Base-by-base conservation (phyloP, 1,139 yeast species). In the Candida pseudocylindracea region DNA sequence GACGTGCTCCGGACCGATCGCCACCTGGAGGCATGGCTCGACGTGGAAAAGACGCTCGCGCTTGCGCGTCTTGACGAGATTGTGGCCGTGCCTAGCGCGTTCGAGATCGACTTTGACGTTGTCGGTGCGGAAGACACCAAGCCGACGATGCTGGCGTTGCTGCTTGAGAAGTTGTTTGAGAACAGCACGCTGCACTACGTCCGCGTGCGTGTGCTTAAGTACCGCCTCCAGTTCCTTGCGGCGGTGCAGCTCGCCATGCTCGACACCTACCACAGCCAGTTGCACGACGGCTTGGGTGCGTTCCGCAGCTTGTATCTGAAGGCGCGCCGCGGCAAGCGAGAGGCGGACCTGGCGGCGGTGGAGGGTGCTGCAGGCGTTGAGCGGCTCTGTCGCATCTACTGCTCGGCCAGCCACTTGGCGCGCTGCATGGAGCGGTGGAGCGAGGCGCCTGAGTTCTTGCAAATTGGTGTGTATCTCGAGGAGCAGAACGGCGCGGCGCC, bases 111-210 rank as follows among this genome's bases (percentile, higher is more conserved):
- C 41, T 55, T 53, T 36, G 83, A 72, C 35, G 63, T 67, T 35
- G 70, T 67, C 15, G 43, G 35, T 4, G 39, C 36, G 20, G 10
- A 31, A 24, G 33, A 32, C 35, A 48, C 61, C 8, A 67, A 66
- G 38, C 88, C 92, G 2, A 75, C 88, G 0, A 62, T 63, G 35
- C 71, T 85, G 0, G 68, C 88, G 1, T 55, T 66, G 33, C 69
- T 72, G 35, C 45, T 79, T 37, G 62, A 62, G 30, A 72, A 68
- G 39, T 53, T 83, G 27, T 54, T 83, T 28, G 74, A 73, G 38
- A 72, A 72, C 33, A 60, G 80, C 30, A 78, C 80, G 7, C 60
- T 57, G 30, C 76, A 72, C 39, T 75, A 72, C 42, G 53, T 60
- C 30, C 58, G 72, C 10, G 50, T 72, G 35, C 58, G 62, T 15